These are phyloP conservation scores for Thielaviopsis populi DNA, from an alignment of 2,329 filamentous ascomycete species.

Conservation along the genomic window DNA sequence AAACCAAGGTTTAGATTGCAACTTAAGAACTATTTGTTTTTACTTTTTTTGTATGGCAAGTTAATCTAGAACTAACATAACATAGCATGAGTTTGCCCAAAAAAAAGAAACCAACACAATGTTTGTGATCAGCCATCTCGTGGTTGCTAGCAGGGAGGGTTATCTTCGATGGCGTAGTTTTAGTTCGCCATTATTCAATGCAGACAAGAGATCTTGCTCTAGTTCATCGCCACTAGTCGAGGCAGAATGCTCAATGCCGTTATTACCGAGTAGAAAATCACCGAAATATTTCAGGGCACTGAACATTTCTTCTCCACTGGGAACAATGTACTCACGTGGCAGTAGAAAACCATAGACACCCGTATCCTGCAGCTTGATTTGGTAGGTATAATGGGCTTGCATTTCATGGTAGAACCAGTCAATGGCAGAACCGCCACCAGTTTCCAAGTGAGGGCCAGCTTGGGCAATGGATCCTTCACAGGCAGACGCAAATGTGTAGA, in stretches of 20 bases:
- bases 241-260: slow-evolving; percentile 41
- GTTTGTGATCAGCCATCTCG: neutral
- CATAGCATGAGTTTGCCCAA: neutral
- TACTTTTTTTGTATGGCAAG: neutral
- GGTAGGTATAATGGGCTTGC: slow-evolving; percentile 69
- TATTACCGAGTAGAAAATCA: slow-evolving; percentile 58
- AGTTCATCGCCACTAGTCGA: slow-evolving; percentile 16
- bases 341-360: slow-evolving; percentile 89
- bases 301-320: slow-evolving; percentile 76
- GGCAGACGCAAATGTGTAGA: slow-evolving; percentile 65
- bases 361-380: slow-evolving; percentile 85
- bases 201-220: slow-evolving; percentile 18
- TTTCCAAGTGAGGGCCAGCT: slow-evolving; percentile 41
- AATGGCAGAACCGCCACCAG: slow-evolving; percentile 68
- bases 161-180: neutral
- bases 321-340: slow-evolving; percentile 72
- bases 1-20: too few relatives aligned
- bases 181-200: slow-evolving; percentile 3
- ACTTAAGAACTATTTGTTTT: too few relatives aligned
- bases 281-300: slow-evolving; percentile 73
- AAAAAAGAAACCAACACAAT: too few relatives aligned
- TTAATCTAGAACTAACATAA: neutral
- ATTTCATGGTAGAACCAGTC: slow-evolving; percentile 94
- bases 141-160: neutral
- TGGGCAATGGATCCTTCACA: slow-evolving; percentile 48